A percentile compares a stretch with the other conserved stretches of the same genome.
Evolutionary conservation across 2,329 filamentous ascomycete species (phyloP).

Genomic region (Nemania sp.): DNA sequence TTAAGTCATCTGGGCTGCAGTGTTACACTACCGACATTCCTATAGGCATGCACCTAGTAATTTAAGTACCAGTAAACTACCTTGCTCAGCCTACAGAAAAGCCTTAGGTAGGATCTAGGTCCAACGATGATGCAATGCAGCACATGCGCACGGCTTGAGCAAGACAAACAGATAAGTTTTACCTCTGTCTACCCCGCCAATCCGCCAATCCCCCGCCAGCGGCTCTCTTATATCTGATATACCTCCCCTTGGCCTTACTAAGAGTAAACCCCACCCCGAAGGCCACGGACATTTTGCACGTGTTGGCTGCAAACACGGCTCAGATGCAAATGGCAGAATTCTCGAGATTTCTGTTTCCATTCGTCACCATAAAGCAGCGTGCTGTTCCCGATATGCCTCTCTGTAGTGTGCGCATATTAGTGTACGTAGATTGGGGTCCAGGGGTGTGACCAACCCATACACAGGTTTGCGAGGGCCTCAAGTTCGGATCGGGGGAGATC

Average conservation of each 20-base stretch:
- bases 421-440: too few species aligned
- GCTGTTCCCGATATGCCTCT: not conserved
- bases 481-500: conserved; percentile 12
- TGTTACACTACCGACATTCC: conserved; percentile 1
- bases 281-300: conserved; percentile 25
- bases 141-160: conserved; percentile 1
- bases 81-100: too few species aligned
- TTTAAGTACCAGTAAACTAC: too few species aligned
- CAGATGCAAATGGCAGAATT: conserved; percentile 3
- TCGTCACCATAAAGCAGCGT: conserved; percentile 20
- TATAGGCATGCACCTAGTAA: not conserved
- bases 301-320: conserved; percentile 19
- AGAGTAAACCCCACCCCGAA: conserved; percentile 8
- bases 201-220: conserved; percentile 28
- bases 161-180: conserved; percentile 4
- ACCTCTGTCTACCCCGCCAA: too few species aligned
- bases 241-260: conserved; percentile 8
- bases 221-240: not conserved
- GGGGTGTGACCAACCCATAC: not conserved
- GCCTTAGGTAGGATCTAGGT: too few species aligned
- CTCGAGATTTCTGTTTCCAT: conserved; percentile 4
- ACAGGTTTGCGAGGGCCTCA: not conserved
- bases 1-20: conserved; percentile 5
- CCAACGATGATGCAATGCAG: not conserved
- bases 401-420: not conserved